A percentile compares a stretch with the other conserved stretches of the same genome.
Conservation (phyloP, 2,329 filamentous ascomycete species). For the Sordariomycetes sp. region DNA sequence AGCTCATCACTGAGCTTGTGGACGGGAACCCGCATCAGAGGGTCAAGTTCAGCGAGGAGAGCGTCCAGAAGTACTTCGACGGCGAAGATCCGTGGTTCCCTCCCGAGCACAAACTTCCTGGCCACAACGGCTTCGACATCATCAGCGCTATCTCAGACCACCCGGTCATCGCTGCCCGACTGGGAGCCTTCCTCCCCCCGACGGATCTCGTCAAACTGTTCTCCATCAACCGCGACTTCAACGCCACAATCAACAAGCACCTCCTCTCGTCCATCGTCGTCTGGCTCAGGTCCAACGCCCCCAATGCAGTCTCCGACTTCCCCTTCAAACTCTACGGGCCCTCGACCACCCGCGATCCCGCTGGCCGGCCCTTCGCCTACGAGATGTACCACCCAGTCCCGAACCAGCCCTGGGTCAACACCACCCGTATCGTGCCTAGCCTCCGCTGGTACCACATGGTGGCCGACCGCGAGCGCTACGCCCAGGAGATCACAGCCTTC, state of each 20-base stretch:
- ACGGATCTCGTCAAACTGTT: conserved; percentile 54
- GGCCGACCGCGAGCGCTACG: conserved; percentile 41
- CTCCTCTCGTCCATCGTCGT: conserved; percentile 46
- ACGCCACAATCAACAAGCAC: conserved; percentile 47
- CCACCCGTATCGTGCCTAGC: conserved; percentile 44
- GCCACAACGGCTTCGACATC: conserved; percentile 24
- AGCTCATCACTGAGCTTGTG: neutral
- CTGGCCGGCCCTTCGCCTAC: conserved; percentile 26
- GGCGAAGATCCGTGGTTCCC: conserved; percentile 16
- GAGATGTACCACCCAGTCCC: conserved; percentile 11
- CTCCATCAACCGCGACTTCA: conserved; percentile 51
- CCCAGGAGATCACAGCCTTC: conserved; percentile 51
- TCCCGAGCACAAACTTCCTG: conserved; percentile 8
- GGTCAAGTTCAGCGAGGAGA: conserved; percentile 17
- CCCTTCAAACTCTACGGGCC: conserved; percentile 47
- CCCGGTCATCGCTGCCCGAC: conserved; percentile 40
- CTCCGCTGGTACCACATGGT: conserved; percentile 62
- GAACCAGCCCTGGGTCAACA: conserved; percentile 1
- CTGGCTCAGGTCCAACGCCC: conserved; percentile 42
- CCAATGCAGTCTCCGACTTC: conserved; percentile 46
- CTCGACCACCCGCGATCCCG: conserved; percentile 51
- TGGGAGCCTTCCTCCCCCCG: conserved; percentile 43
- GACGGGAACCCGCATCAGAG: conserved; percentile 9
- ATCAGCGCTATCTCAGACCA: conserved; percentile 30
- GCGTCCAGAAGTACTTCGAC: conserved; percentile 16